These are phyloP conservation scores for Gyromitra esculenta DNA, from an alignment of 2,329 filamentous ascomycete species.

Conservation along the genomic window DNA sequence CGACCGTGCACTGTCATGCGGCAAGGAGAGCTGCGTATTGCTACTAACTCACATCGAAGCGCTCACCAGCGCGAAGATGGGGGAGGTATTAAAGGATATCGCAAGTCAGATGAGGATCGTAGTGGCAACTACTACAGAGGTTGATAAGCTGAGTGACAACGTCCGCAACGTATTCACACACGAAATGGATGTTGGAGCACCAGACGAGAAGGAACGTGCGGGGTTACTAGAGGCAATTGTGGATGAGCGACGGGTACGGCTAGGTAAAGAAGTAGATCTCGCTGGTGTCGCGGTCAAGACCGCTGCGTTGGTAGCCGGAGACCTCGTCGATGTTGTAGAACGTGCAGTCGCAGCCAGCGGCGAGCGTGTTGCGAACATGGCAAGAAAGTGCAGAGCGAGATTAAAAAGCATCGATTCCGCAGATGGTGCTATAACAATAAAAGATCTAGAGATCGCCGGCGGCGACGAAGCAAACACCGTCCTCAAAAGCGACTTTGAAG, in stretches of 20 bases:
- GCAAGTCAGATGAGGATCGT: constrained; percentile 81
- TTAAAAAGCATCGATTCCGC: constrained; percentile 59
- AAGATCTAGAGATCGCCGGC: constrained; percentile 88
- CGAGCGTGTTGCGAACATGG: constrained; percentile 78
- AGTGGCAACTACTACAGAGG: constrained; percentile 92
- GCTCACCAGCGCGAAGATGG: constrained; percentile 87
- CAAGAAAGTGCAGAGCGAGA: constrained; percentile 62
- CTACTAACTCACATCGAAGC: constrained; percentile 92
- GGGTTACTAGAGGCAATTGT: constrained; percentile 83
- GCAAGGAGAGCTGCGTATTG: constrained; percentile 81
- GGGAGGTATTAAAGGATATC: constrained; percentile 81
- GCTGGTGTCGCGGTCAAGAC: constrained; percentile 90
- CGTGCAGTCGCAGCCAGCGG: constrained; percentile 81
- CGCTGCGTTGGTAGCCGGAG: constrained; percentile 91
- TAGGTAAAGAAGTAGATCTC: constrained; percentile 85
- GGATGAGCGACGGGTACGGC: constrained; percentile 76
- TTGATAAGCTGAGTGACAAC: constrained; percentile 87
- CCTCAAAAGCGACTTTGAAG: constrained; percentile 84
- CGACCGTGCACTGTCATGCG: constrained; percentile 88
- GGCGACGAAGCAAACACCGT: constrained; percentile 77
- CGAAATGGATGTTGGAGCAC: constrained; percentile 91
- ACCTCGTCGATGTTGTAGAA: constrained; percentile 93
- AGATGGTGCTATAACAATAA: constrained; percentile 68
- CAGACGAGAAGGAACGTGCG: constrained; percentile 91
- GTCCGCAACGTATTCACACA: constrained; percentile 93